Evolutionary conservation across 768 basidiomycete species (phyloP).

Genomic region (Pleurotus tuber-regium): DNA sequence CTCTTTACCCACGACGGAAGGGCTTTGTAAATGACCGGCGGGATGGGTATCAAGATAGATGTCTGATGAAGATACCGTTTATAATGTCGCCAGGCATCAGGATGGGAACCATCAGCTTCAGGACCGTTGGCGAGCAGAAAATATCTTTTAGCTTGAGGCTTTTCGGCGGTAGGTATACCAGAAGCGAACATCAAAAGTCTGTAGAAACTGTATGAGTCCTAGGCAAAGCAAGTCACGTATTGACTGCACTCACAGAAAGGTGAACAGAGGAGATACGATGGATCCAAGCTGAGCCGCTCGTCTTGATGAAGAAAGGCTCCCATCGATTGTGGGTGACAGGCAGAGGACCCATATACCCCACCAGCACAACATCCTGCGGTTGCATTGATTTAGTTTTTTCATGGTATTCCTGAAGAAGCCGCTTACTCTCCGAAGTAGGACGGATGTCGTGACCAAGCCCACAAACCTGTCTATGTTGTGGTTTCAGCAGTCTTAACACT

Average conservation of each 20-base stretch:
- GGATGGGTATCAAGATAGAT: constrained; percentile 61
- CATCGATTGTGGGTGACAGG: constrained; percentile 55
- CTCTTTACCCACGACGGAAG: constrained; percentile 52
- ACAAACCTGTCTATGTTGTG: constrained; percentile 46
- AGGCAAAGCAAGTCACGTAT: not conserved
- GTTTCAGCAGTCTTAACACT: too few species aligned
- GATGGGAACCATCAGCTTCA: constrained; percentile 24
- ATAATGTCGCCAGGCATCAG: constrained; percentile 50
- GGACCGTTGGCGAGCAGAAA: constrained; percentile 50
- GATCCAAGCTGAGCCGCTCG: constrained; percentile 58
- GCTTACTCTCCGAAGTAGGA: constrained; percentile 72
- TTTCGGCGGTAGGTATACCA: constrained; percentile 69
- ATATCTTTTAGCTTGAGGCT: constrained; percentile 59
- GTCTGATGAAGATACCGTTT: constrained; percentile 53
- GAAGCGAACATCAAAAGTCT: constrained; percentile 65
- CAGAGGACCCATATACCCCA: constrained; percentile 64
- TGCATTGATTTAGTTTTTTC: constrained; percentile 2
- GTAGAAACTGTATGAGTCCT: not conserved
- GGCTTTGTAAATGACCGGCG: constrained; percentile 49
- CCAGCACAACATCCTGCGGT: constrained; percentile 54
- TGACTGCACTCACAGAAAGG: constrained; percentile 45
- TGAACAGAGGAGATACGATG: constrained; percentile 63
- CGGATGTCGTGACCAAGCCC: constrained; percentile 63
- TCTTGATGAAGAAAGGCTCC: constrained; percentile 36
- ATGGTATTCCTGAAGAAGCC: not conserved